Percentiles rank a stretch among this genome's conserved stretches.
phyloP scores from a whole-genome alignment of 1,284 basidiomycete genomes.

The Cutaneotrichosporon spelunceum region DNA sequence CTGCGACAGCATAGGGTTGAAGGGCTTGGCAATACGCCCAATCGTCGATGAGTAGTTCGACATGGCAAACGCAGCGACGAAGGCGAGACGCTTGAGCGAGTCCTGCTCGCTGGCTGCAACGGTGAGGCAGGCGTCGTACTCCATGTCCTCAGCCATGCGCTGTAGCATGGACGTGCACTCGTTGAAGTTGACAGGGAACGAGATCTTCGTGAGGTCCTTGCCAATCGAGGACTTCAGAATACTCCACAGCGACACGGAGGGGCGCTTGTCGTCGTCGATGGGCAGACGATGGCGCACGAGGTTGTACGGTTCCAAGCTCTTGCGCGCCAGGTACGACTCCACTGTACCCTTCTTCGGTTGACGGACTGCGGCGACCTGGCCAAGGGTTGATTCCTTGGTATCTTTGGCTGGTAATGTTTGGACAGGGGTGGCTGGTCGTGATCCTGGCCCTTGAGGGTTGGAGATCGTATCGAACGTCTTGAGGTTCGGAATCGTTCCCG shows the following conservation, averaged over 20 bases:
- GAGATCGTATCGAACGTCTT: constrained; percentile 63
- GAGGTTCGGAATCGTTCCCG: constrained; percentile 66
- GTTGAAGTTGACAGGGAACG: constrained; percentile 93
- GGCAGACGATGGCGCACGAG: constrained; percentile 65
- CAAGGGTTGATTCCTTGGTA: background rate
- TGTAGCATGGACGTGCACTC: constrained; percentile 94
- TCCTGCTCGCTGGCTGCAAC: constrained; percentile 70
- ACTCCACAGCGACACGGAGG: constrained; percentile 88
- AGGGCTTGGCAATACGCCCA: constrained; percentile 90
- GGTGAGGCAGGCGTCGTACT: constrained; percentile 85
- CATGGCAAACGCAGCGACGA: constrained; percentile 95
- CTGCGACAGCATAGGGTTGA: constrained; percentile 70
- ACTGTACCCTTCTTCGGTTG: constrained; percentile 21
- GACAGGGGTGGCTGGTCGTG: constrained; percentile 2
- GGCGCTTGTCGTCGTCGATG: constrained; percentile 74
- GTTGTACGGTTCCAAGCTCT: constrained; percentile 68
- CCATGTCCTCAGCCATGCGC: constrained; percentile 80
- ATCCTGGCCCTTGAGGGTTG: constrained; percentile 24
- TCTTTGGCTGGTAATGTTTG: background rate
- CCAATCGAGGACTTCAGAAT: constrained; percentile 95
- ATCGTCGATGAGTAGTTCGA: constrained; percentile 94
- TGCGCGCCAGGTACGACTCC: constrained; percentile 51
- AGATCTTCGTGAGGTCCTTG: constrained; percentile 92
- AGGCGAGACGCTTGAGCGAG: constrained; percentile 79
- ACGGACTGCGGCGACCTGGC: background rate